phyloP scores from a whole-genome alignment of 1,284 basidiomycete genomes.

The Thelephora terrestris region DNA sequence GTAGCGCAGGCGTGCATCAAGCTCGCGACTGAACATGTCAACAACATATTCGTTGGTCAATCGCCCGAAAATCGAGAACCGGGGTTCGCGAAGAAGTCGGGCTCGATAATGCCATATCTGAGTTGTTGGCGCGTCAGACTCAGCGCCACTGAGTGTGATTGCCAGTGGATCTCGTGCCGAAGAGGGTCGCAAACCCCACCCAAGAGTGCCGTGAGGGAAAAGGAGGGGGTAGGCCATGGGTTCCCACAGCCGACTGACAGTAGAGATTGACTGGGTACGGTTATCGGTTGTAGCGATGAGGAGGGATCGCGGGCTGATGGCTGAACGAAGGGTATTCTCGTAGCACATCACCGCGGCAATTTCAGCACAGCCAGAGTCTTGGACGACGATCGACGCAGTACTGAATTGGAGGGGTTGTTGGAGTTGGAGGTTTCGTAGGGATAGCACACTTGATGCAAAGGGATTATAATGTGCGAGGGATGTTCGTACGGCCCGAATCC shows the following conservation, averaged over 20 bases:
- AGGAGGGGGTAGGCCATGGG: constrained; percentile 26
- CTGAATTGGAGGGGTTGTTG: neutral
- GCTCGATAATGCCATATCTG: constrained; percentile 20
- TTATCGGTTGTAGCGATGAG: constrained; percentile 9
- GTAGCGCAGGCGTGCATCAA: constrained; percentile 22
- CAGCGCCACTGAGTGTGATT: too few species aligned
- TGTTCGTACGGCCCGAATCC: constrained; percentile 12
- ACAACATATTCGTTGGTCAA: constrained; percentile 26
- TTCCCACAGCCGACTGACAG: constrained; percentile 22
- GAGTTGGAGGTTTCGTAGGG: constrained; percentile 1
- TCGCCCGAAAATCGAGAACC: constrained; percentile 24
- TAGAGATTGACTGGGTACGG: constrained; percentile 13
- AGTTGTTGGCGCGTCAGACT: constrained; percentile 9
- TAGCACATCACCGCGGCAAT: constrained; percentile 23
- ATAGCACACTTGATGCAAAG: constrained; percentile 9
- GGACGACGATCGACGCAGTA: constrained; percentile 13
- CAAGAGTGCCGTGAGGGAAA: constrained; percentile 25
- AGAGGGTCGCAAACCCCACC: constrained; percentile 21
- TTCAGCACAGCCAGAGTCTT: constrained; percentile 16
- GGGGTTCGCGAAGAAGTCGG: constrained; percentile 16
- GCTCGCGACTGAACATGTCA: constrained; percentile 26
- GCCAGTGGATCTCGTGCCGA: neutral
- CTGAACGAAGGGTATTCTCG: constrained; percentile 14
- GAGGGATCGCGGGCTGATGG: constrained; percentile 12
- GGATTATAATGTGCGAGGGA: constrained; percentile 19